Conservation (phyloP, 768 basidiomycete genomes). For the Mycena latifolia region DNA sequence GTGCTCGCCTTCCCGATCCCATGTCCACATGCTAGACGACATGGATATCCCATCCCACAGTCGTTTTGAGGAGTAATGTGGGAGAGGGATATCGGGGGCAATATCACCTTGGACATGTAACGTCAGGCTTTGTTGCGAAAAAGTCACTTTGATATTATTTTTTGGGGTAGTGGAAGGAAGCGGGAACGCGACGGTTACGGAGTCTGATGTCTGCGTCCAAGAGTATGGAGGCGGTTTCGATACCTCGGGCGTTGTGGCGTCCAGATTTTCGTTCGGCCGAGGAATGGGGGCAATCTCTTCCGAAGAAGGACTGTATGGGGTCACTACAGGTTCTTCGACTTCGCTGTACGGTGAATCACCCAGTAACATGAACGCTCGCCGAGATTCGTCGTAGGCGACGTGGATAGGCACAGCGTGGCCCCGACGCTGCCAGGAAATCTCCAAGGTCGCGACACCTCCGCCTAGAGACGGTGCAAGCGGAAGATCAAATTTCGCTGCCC, state of each 20-base stretch:
- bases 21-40: constrained; percentile 92
- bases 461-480: constrained; percentile 48
- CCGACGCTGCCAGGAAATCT: constrained; percentile 76
- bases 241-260: constrained; percentile 49
- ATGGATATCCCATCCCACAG: constrained; percentile 88
- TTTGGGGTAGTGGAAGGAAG: constrained; percentile 79
- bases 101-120: constrained; percentile 64
- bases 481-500: constrained; percentile 67
- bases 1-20: constrained; percentile 82
- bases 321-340: constrained; percentile 45
- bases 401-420: constrained; percentile 80
- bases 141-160: constrained; percentile 72
- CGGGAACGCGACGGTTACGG: constrained; percentile 86
- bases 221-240: constrained; percentile 85
- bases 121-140: constrained; percentile 75
- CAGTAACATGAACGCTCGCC: constrained; percentile 65
- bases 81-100: constrained; percentile 55
- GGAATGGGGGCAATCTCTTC: constrained; percentile 82
- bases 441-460: constrained; percentile 52
- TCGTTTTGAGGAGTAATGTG: constrained; percentile 69
- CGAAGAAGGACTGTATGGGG: constrained; percentile 66
- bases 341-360: constrained; percentile 69
- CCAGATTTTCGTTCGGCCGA: constrained; percentile 67
- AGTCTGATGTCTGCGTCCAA: constrained; percentile 91
- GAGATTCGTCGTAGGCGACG: constrained; percentile 58